Conservation (phyloP, 345 rosid species). For the Nasturtium officinale region DNA sequence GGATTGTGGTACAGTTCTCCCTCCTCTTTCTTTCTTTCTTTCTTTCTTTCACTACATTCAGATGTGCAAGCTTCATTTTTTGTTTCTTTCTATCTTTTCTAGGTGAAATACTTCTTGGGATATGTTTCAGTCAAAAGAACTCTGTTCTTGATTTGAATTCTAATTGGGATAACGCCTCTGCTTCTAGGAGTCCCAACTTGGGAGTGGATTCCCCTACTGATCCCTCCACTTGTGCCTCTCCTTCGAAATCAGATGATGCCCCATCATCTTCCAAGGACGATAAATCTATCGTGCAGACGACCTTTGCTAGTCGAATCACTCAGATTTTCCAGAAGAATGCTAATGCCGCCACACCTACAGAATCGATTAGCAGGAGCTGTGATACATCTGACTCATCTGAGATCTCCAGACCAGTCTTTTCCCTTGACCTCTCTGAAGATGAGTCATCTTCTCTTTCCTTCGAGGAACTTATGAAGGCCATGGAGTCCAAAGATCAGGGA, state of each 20-base stretch:
- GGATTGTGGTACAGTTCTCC: constrained; percentile 67
- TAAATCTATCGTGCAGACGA: constrained; percentile 46
- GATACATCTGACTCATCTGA: constrained; percentile 60
- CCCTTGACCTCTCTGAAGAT: constrained; percentile 55
- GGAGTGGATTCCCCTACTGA: constrained; percentile 50
- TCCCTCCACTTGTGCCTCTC: constrained; percentile 50
- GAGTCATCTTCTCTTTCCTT: constrained; percentile 58
- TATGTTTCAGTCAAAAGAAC: constrained; percentile 65
- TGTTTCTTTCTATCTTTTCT: constrained; percentile 12
- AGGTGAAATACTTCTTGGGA: constrained; percentile 84
- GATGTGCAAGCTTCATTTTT: neutral
- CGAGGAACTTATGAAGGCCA: constrained; percentile 59
- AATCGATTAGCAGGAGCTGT: constrained; percentile 40
- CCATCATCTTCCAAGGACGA: constrained; percentile 48
- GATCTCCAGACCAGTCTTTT: constrained; percentile 41
- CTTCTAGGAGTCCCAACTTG: constrained; percentile 43
- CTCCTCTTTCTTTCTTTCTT: neutral
- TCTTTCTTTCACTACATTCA: neutral
- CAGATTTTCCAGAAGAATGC: constrained; percentile 76
- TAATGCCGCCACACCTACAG: constrained; percentile 39
- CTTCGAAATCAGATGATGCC: constrained; percentile 59
- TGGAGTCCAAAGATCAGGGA: constrained; percentile 71
- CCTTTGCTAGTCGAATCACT: constrained; percentile 69
- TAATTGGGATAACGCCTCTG: constrained; percentile 42
- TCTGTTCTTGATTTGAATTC: constrained; percentile 47